Evolutionary conservation across 176 grass and related monocot genomes (phyloP), one percentile per base, ranked within the genome.

Genomic region (Avena sativa): DNA sequence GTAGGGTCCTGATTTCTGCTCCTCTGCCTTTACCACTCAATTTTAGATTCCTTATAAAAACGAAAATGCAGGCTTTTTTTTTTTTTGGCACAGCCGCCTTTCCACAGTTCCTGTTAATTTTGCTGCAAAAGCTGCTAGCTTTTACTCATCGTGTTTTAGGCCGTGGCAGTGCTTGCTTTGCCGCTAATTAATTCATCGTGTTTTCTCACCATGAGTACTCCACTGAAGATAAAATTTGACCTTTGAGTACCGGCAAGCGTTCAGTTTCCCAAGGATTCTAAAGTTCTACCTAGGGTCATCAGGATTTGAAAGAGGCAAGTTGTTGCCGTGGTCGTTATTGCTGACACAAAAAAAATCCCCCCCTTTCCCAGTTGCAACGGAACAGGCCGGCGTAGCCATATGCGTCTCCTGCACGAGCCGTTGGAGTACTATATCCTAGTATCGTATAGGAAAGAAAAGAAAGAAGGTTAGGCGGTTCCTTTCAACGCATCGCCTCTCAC

Each of bases 51-150:
- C 8, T 87, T 9, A 67, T 34, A 52, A 74, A 30, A 17, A 30
- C 55, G 63, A 51, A 30, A 17, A 30, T 64, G 72, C 43, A 3
- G 19, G 40, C 52, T 73, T 86, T 47, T 86, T 73, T 86, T 47
- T 86, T 87, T 20, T 86, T 87, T 20, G 58, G 5, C 49, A 20
- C 49, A 43, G 8, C 13, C 25, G 12, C 25, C 79, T 87, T 69
- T 75, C 20, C 76, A 16, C 10, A 13, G 66, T 23, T 58, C 67
- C 23, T 67, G 17, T 53, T 65, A 34, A 65, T 67, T 28, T 17
- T 19, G 72, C 34, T 44, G 4, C 16, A 19, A 80, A 87, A 87
- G 66, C 36, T 60, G 75, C 4, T 0, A 3, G 30, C 53, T 82
- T 87, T 80, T 14, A 26, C 11, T 79, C 28, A n/a, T n/a, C 56